phyloP scores from a whole-genome alignment of 1,284 basidiomycete species.

The Phlebopus sp. region DNA sequence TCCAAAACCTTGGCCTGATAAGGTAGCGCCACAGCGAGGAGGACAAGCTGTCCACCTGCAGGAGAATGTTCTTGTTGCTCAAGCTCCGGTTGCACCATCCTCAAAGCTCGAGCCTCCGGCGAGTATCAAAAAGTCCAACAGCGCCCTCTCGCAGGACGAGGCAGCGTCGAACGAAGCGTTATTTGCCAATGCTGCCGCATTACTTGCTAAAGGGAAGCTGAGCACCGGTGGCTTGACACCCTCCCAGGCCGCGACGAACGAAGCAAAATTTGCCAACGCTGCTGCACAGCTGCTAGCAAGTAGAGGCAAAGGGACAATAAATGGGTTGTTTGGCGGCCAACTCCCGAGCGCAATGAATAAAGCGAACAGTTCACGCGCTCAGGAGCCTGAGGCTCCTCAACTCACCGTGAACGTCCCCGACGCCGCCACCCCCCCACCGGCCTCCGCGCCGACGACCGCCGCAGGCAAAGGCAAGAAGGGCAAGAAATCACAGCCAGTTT shows the following conservation, averaged over 20 bases:
- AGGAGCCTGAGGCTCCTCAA: slow-evolving; percentile 26
- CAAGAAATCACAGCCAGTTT: slow-evolving; percentile 19
- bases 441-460: slow-evolving; percentile 2
- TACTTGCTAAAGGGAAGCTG: slow-evolving; percentile 19
- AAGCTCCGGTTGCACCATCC: slow-evolving; percentile 7
- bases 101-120: slow-evolving; percentile 22
- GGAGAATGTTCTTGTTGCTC: slow-evolving; percentile 17
- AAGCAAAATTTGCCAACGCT: slow-evolving; percentile 23
- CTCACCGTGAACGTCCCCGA: slow-evolving; percentile 27
- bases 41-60: slow-evolving; percentile 18
- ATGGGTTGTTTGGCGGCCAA: slow-evolving; percentile 10
- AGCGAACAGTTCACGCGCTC: slow-evolving; percentile 23
- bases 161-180: slow-evolving; percentile 23
- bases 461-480: slow-evolving; percentile 24
- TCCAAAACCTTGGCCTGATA: slow-evolving; percentile 14
- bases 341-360: slow-evolving; percentile 27
- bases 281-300: slow-evolving; percentile 15
- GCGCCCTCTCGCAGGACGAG: slow-evolving; percentile 27
- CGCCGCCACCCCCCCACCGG: neutral
- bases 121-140: slow-evolving; percentile 24
- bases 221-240: slow-evolving; percentile 10
- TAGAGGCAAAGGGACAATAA: slow-evolving; percentile 12
- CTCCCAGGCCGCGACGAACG: slow-evolving; percentile 23
- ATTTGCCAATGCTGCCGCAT: slow-evolving; percentile 24
- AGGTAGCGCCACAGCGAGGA: slow-evolving; percentile 10